Evolutionary conservation across 2,329 filamentous ascomycete genomes (phyloP).

Genomic region (Clonostachys sp.): DNA sequence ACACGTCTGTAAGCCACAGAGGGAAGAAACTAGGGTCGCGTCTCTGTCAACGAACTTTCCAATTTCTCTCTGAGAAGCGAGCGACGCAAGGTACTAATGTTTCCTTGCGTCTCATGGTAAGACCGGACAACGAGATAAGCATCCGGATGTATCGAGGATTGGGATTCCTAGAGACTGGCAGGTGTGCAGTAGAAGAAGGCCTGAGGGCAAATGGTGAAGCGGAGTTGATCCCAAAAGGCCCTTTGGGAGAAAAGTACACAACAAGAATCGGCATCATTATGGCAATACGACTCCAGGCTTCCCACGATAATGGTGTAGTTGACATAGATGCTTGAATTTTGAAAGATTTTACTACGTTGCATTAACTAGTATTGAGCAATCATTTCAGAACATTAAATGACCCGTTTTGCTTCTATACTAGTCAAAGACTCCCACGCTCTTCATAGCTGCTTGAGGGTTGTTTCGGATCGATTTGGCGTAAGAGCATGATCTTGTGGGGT

Average conservation of each 20-base stretch:
- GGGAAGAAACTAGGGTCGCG: slow-evolving; percentile 4
- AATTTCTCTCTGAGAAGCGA: slow-evolving; percentile 3
- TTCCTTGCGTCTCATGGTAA: neutral
- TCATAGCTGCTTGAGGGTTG: no score
- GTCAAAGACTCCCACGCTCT: no score
- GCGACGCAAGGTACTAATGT: neutral
- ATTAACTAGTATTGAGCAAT: no score
- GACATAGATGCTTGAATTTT: no score
- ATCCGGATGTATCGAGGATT: neutral
- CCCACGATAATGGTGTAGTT: no score
- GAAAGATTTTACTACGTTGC: no score
- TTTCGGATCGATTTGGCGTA: no score
- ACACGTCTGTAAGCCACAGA: slow-evolving; percentile 4
- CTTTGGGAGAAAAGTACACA: neutral
- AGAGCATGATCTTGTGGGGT: no score
- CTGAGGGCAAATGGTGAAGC: neutral
- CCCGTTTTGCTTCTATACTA: no score
- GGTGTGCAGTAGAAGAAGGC: neutral
- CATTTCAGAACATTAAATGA: no score
- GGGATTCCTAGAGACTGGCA: neutral
- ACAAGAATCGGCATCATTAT: neutral
- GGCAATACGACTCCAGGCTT: neutral
- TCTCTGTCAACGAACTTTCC: slow-evolving; percentile 5
- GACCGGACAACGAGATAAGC: neutral
- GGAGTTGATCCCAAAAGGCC: neutral